Evolutionary conservation across 148 eudicot genomes (phyloP).

Genomic region (Fallopia convolvulus): DNA sequence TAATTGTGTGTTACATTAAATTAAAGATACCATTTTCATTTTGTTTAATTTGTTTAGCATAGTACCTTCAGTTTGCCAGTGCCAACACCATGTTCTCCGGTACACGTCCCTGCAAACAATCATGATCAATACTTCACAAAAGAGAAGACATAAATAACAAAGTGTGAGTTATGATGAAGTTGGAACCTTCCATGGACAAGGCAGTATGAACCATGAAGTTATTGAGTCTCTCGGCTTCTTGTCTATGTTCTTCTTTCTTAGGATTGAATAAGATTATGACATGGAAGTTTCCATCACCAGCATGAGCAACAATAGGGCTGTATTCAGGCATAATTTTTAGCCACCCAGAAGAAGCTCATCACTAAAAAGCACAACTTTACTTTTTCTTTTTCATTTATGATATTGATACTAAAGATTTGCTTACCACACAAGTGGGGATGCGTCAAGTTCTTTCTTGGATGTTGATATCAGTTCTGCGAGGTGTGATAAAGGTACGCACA

Average conservation of each 20-base stretch:
- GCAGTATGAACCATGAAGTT: constrained; percentile 87
- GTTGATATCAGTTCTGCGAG: constrained; percentile 84
- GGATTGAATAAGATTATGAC: constrained; percentile 86
- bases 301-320: constrained; percentile 96
- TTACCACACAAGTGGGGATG: constrained; percentile 79
- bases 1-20: not conserved
- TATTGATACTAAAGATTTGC: not conserved
- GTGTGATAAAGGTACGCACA: constrained; percentile 85
- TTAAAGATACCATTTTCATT: not conserved
- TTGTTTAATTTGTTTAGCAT: too few relatives aligned
- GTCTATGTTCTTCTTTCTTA: constrained; percentile 56
- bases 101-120: constrained; percentile 69
- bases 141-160: not conserved
- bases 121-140: constrained; percentile 1
- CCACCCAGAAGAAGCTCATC: constrained; percentile 11
- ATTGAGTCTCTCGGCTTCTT: constrained; percentile 87
- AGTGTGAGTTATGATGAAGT: not conserved
- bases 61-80: constrained; percentile 96
- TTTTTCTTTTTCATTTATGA: not conserved
- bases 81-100: constrained; percentile 99
- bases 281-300: constrained; percentile 99
- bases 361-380: not conserved
- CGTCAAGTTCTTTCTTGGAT: constrained; percentile 76
- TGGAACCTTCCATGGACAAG: constrained; percentile 84
- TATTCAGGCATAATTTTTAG: constrained; percentile 10